Percentiles rank a stretch among this genome's conserved stretches.
Evolutionary conservation across 2,329 filamentous ascomycete species (phyloP).

Genomic region (Elsinoe perseae): DNA sequence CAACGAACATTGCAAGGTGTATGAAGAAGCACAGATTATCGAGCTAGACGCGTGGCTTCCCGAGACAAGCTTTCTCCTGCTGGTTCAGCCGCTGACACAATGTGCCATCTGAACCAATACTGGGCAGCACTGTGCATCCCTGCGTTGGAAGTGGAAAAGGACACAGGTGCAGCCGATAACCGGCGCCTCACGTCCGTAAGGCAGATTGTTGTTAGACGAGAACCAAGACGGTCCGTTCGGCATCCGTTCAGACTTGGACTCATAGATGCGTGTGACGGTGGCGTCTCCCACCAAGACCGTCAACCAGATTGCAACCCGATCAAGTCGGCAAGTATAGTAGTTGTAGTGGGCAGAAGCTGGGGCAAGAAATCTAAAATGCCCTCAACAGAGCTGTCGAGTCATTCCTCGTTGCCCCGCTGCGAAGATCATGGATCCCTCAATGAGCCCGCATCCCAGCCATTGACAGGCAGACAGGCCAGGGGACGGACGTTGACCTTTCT

Average conservation of each 20-base stretch:
- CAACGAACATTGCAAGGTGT: neutral
- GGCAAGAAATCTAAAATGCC: neutral
- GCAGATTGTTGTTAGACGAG: too few species aligned
- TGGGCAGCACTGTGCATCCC: neutral
- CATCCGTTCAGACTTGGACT: neutral
- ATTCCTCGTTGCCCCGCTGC: neutral
- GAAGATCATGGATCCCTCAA: neutral
- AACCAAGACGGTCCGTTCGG: conserved; percentile 9
- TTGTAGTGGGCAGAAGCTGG: neutral
- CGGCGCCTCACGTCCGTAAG: conserved; percentile 5
- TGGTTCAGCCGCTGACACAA: conserved; percentile 7
- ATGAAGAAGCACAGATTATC: neutral
- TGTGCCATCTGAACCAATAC: neutral
- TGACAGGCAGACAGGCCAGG: neutral
- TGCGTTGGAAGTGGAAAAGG: conserved; percentile 12
- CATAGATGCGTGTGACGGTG: conserved; percentile 5
- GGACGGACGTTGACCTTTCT: neutral
- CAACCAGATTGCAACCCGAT: neutral
- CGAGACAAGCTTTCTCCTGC: neutral
- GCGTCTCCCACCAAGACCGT: neutral
- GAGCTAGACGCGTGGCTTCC: conserved; percentile 2
- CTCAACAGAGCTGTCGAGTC: conserved; percentile 5
- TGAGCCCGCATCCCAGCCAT: neutral
- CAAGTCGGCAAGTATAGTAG: neutral
- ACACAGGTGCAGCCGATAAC: conserved; percentile 4